phyloP scores from a whole-genome alignment of 2,329 filamentous ascomycete genomes.

The Fusarium subglutinans region DNA sequence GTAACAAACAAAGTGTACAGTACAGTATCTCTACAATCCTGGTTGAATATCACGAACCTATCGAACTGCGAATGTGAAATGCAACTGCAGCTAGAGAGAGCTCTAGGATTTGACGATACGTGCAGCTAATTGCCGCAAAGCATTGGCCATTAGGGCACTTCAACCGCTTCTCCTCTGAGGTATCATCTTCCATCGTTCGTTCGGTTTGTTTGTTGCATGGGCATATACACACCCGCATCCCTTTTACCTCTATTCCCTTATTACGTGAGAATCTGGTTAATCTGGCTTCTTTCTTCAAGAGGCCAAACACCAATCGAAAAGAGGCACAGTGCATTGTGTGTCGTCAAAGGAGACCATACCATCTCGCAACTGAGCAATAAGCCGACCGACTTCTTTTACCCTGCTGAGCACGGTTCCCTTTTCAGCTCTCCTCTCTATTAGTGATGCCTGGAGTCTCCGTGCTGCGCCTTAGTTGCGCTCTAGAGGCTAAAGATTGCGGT shows the following conservation, averaged over 20 bases:
- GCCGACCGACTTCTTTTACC: background rate
- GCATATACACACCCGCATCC: constrained; percentile 24
- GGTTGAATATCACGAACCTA: constrained; percentile 3
- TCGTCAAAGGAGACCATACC: constrained; percentile 12
- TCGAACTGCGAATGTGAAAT: background rate
- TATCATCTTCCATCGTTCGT: background rate
- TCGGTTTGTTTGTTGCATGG: background rate
- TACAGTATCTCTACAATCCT: constrained; percentile 1
- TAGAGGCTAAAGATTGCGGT: constrained; percentile 38
- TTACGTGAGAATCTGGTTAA: constrained; percentile 36
- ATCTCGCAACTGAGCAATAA: background rate
- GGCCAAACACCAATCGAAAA: background rate
- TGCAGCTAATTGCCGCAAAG: constrained; percentile 22
- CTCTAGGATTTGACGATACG: constrained; percentile 11
- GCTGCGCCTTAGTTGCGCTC: constrained; percentile 25
- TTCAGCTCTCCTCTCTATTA: constrained; percentile 5
- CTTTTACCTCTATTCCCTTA: background rate
- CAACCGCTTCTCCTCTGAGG: constrained; percentile 3
- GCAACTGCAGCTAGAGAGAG: background rate
- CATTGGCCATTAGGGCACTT: background rate
- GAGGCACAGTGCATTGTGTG: constrained; percentile 17
- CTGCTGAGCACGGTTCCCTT: constrained; percentile 10
- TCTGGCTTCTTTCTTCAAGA: constrained; percentile 8
- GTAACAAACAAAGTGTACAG: constrained; percentile 1
- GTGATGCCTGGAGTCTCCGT: constrained; percentile 1